Conservation (phyloP, 2,329 filamentous ascomycete genomes). For the Fusarium sp. region DNA sequence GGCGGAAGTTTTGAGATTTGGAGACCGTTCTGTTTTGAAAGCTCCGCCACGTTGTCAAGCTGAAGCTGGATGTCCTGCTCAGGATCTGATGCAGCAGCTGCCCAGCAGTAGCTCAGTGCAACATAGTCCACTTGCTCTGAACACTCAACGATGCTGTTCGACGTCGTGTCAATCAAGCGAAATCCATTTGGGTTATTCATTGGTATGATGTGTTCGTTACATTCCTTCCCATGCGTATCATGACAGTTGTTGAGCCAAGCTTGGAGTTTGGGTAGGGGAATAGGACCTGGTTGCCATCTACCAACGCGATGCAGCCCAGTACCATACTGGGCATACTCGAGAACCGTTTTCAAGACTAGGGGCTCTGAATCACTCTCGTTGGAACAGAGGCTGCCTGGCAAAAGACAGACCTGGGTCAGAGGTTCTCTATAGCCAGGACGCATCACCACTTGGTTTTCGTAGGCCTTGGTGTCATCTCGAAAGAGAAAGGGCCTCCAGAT, state of each 20-base stretch:
- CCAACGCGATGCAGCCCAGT: no score
- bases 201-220: background rate
- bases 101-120: background rate
- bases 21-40: background rate
- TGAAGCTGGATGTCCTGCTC: background rate
- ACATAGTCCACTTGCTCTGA: background rate
- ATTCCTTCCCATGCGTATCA: background rate
- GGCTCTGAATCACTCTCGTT: no score
- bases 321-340: no score
- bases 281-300: no score
- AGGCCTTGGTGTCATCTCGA: background rate
- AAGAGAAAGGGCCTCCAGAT: background rate
- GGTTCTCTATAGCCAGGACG: background rate
- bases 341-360: no score
- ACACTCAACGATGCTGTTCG: background rate
- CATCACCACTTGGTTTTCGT: no score
- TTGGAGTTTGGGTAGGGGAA: no score
- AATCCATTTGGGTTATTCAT: background rate
- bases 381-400: no score
- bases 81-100: background rate
- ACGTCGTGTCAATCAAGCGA: background rate
- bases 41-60: background rate
- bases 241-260: background rate
- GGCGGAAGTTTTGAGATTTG: background rate
- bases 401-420: background rate